Conservation (phyloP, 2,329 filamentous ascomycete genomes). For the Aureobasidium sp. region DNA sequence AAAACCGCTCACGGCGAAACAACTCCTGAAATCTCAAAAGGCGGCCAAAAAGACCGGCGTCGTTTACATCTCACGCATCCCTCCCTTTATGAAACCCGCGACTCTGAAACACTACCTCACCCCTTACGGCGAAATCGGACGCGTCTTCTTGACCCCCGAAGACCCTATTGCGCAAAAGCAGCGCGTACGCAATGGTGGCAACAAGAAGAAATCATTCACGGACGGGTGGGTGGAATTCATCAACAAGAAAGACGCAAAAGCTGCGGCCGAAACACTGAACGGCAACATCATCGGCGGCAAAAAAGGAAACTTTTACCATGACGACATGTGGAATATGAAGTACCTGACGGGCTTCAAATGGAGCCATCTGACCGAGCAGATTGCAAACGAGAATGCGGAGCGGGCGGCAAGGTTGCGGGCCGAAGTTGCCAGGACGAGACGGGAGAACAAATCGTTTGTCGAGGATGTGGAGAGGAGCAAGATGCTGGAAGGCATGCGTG, state of each 20-base stretch:
- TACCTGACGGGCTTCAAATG: slow-evolving; percentile 83
- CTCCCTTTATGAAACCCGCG: slow-evolving; percentile 79
- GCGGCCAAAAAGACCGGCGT: slow-evolving; percentile 69
- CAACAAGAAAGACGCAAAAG: slow-evolving; percentile 68
- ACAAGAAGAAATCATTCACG: slow-evolving; percentile 73
- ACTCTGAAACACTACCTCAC: slow-evolving; percentile 70
- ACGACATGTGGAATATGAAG: slow-evolving; percentile 78
- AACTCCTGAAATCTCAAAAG: slow-evolving; percentile 57
- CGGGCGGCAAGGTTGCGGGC: slow-evolving; percentile 66
- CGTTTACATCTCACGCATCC: slow-evolving; percentile 74
- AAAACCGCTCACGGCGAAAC: slow-evolving; percentile 53
- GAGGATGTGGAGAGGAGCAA: slow-evolving; percentile 73
- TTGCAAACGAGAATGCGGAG: slow-evolving; percentile 74
- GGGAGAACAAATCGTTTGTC: slow-evolving; percentile 76
- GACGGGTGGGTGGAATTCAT: slow-evolving; percentile 85
- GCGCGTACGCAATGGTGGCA: slow-evolving; percentile 66
- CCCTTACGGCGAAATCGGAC: slow-evolving; percentile 58
- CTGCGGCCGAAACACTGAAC: slow-evolving; percentile 69
- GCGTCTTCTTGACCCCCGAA: slow-evolving; percentile 73
- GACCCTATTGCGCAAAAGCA: slow-evolving; percentile 58
- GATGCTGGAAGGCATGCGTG: slow-evolving; percentile 65
- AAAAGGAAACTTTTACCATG: slow-evolving; percentile 75
- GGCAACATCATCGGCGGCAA: slow-evolving; percentile 73
- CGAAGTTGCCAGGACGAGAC: slow-evolving; percentile 67
- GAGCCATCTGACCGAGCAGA: slow-evolving; percentile 64